phyloP scores from a whole-genome alignment of 2,329 filamentous ascomycete genomes.

The Coniochaeta sp. region DNA sequence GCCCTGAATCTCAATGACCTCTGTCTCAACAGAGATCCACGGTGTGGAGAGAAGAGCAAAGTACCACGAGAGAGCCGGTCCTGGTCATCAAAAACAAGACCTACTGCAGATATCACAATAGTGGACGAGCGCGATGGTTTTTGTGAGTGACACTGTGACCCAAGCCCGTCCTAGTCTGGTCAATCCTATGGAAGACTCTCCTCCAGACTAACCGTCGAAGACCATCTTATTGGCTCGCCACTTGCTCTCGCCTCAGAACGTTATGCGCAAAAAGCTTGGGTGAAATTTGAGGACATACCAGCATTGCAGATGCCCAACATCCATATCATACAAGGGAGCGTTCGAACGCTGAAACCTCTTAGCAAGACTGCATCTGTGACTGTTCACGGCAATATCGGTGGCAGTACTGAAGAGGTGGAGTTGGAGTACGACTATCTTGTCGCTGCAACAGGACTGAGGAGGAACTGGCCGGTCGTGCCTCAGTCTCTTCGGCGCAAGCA shows the following conservation, averaged over 20 bases:
- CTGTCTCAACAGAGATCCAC: slow-evolving; percentile 46
- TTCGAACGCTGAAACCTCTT: slow-evolving; percentile 51
- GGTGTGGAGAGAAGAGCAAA: slow-evolving; percentile 25
- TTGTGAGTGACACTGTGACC: slow-evolving; percentile 44
- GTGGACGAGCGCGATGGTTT: slow-evolving; percentile 79
- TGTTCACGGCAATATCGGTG: slow-evolving; percentile 32
- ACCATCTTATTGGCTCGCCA: slow-evolving; percentile 70
- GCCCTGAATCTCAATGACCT: slow-evolving; percentile 62
- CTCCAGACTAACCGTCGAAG: slow-evolving; percentile 29
- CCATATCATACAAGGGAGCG: slow-evolving; percentile 57
- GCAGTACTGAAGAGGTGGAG: slow-evolving; percentile 23
- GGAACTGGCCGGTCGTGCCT: slow-evolving; percentile 67
- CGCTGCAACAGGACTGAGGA: slow-evolving; percentile 60
- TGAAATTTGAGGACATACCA: slow-evolving; percentile 58
- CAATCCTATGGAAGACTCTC: neutral
- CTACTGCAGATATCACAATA: slow-evolving; percentile 62
- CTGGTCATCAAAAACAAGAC: slow-evolving; percentile 13
- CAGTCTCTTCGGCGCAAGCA: slow-evolving; percentile 53
- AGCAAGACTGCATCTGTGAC: slow-evolving; percentile 52
- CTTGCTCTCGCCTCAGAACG: slow-evolving; percentile 58
- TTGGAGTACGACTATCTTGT: slow-evolving; percentile 69
- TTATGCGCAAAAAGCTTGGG: slow-evolving; percentile 64
- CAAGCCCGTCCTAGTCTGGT: too few species aligned
- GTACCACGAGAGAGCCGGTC: slow-evolving; percentile 10
- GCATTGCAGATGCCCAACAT: slow-evolving; percentile 58